Evolutionary conservation across 2,329 filamentous ascomycete genomes (phyloP), one percentile per base, ranked within the genome.

Genomic region (Cladosporium sp.): DNA sequence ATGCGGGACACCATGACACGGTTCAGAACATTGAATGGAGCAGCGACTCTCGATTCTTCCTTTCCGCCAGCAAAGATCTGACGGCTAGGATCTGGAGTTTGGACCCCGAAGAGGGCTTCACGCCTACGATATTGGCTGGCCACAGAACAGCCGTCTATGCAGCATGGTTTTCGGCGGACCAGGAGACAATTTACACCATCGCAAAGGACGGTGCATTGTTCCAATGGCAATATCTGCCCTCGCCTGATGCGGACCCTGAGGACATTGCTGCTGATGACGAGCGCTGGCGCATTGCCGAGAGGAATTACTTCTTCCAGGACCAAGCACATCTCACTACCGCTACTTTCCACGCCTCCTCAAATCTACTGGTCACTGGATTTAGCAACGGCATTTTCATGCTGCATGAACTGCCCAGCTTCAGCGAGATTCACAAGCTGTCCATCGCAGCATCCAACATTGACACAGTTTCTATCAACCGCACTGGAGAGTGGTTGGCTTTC

Each of bases 131-230:
- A 13, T 73, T 98, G 54, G 85, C 89, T 3, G 93, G 93, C 1
- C 94, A 98, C 70, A 84, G 90, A 66, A 90, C 96, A 68, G 85
- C 81, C 13, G 87, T 98, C 3, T 78, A 94, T 49, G 88, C 86
- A n/a, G 91, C 91, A n/a, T 98, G 90, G 83, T 98, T 98, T 66
- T 94, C 91, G 0, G 84, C 86, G 54, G 84, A 95, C 59, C 93
- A 98, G 66, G 94, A 98, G 71, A 88, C 82, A 38, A 95, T 98
- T 48, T 98, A 93, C 67, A 97, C 93, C 0, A 83, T 95, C 56
- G 96, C 92, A 70, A 94, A 94, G 67, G 94, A 98, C 67, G 94
- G 93, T n/a, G 91, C 93, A 2, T 78, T 97, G 0, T 97, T 97
- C 62, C 81, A 87, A 56, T 98, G 93, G 93, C 84, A 88, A 64